Evolutionary conservation across 1,139 yeast genomes (phyloP).

Genomic region (Yamadazyma friedrichii): DNA sequence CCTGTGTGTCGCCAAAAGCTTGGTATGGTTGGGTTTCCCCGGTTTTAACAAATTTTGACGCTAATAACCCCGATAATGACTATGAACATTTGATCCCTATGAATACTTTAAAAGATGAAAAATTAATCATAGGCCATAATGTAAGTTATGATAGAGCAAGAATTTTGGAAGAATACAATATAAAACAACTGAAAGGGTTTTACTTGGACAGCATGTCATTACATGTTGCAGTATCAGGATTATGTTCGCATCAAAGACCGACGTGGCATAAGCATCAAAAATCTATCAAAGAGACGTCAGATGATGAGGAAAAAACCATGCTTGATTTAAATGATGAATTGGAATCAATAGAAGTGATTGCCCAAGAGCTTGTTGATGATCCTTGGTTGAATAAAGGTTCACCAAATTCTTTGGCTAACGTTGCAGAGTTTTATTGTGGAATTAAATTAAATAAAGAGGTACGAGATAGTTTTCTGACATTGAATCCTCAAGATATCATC

Average conservation of each 20-base stretch:
- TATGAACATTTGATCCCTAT: constrained; percentile 76
- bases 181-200: constrained; percentile 67
- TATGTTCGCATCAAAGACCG: constrained; percentile 89
- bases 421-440: constrained; percentile 77
- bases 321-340: constrained; percentile 1
- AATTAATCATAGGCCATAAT: constrained; percentile 82
- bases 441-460: constrained; percentile 63
- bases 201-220: constrained; percentile 90
- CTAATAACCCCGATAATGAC: constrained; percentile 25
- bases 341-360: constrained; percentile 11
- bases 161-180: constrained; percentile 75
- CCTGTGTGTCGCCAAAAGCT: constrained; percentile 73
- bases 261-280: constrained; percentile 68
- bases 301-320: constrained; percentile 12
- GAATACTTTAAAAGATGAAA: constrained; percentile 46
- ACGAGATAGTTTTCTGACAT: constrained; percentile 62
- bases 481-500: constrained; percentile 54
- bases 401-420: constrained; percentile 78
- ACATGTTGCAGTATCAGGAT: constrained; percentile 88
- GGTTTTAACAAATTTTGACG: constrained; percentile 44
- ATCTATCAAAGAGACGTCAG: constrained; percentile 30
- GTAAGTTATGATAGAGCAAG: constrained; percentile 90
- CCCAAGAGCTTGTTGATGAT: constrained; percentile 41
- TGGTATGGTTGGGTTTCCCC: constrained; percentile 99
- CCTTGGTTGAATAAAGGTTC: constrained; percentile 84